Evolutionary conservation across 805 yeast genomes (phyloP).

Genomic region (Candida orba): DNA sequence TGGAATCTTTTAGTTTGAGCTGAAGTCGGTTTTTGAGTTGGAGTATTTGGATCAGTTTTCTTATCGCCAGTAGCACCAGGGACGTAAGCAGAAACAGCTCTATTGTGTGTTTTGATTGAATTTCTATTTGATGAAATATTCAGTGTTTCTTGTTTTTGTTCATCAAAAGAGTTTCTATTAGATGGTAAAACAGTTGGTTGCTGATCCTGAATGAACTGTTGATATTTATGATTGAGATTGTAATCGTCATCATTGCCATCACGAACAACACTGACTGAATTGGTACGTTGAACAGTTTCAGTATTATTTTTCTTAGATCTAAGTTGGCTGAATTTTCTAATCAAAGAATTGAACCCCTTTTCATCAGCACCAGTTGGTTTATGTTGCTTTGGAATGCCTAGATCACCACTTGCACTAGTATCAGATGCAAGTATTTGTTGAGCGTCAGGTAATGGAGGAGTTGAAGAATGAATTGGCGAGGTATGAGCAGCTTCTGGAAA

Average conservation of each 20-base stretch:
- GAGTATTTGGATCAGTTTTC: neutral
- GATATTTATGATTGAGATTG: slow-evolving; percentile 2
- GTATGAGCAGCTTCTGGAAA: slow-evolving; percentile 44
- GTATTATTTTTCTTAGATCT: slow-evolving; percentile 12
- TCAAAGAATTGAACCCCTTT: slow-evolving; percentile 23
- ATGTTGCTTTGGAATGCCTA: slow-evolving; percentile 24
- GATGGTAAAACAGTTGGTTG: slow-evolving; percentile 19
- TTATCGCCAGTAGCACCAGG: slow-evolving; percentile 4
- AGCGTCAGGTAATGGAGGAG: slow-evolving; percentile 32
- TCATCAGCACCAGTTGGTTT: slow-evolving; percentile 29
- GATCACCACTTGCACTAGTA: slow-evolving; percentile 30
- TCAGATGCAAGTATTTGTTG: slow-evolving; percentile 38
- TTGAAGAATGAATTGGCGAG: slow-evolving; percentile 40
- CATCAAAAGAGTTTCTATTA: slow-evolving; percentile 18
- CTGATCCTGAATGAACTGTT: slow-evolving; percentile 9
- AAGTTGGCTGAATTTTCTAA: slow-evolving; percentile 25
- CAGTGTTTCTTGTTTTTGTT: neutral
- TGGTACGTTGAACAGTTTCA: slow-evolving; percentile 3
- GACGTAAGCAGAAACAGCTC: slow-evolving; percentile 24
- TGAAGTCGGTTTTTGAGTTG: slow-evolving; percentile 6
- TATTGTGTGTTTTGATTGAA: slow-evolving; percentile 16
- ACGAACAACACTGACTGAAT: slow-evolving; percentile 4
- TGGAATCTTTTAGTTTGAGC: slow-evolving; percentile 35
- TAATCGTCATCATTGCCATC: neutral
- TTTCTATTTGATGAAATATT: neutral